These are phyloP conservation scores for Patellifolia procumbens DNA, from an alignment of 179 eudicot genomes.

Conservation along the genomic window DNA sequence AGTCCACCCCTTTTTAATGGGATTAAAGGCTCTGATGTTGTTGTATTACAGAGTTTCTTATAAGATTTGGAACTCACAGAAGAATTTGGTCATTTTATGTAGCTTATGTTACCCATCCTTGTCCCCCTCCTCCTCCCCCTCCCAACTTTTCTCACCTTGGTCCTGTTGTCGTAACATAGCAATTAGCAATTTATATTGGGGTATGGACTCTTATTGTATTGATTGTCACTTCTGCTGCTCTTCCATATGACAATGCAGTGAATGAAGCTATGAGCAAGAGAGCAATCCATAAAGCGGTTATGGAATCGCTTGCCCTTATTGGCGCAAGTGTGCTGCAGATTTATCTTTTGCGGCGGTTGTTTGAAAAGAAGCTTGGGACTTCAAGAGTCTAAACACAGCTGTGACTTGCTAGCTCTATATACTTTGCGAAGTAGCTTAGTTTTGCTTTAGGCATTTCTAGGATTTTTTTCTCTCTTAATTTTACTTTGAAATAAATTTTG, in stretches of 20 bases:
- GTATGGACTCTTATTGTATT: not conserved
- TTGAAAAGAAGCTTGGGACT: constrained; percentile 60
- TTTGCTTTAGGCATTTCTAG: constrained; percentile 10
- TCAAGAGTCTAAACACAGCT: constrained; percentile 44
- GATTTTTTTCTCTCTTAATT: not conserved
- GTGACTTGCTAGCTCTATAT: constrained; percentile 4
- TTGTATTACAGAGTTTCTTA: no score
- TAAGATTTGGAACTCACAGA: no score
- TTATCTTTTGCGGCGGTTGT: constrained; percentile 70
- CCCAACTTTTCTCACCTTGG: not conserved
- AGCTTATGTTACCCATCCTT: not conserved
- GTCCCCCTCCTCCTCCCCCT: no score
- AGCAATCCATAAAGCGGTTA: constrained; percentile 73
- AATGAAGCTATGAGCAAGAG: constrained; percentile 82
- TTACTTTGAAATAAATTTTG: not conserved
- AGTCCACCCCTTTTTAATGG: no score
- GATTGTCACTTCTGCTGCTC: constrained; percentile 3
- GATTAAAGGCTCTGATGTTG: no score
- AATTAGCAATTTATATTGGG: not conserved
- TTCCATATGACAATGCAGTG: constrained; percentile 46
- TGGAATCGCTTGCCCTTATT: constrained; percentile 75
- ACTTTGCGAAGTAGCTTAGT: constrained; percentile 10
- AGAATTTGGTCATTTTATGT: no score
- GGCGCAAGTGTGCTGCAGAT: constrained; percentile 79
- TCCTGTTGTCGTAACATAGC: not conserved